Conservation (phyloP, 768 basidiomycete species). For the Pleurotus platypus region DNA sequence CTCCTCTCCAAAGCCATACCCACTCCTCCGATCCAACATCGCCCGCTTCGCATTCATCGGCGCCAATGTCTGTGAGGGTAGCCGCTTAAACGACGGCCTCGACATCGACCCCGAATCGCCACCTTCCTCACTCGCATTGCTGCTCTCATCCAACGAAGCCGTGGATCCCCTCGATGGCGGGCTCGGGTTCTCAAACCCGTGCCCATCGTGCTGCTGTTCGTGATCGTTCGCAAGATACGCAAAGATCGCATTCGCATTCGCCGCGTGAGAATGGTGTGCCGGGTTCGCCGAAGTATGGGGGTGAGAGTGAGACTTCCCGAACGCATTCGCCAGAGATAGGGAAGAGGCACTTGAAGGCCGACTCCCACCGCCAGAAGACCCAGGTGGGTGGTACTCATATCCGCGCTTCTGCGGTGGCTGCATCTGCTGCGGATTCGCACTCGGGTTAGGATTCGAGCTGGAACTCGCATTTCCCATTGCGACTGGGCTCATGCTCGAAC, state of each 20-base stretch:
- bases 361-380: background rate
- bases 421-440: no score
- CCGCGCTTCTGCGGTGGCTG: background rate
- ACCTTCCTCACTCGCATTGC: conserved; percentile 7
- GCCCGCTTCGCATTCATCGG: conserved; percentile 54
- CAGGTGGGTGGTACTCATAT: background rate
- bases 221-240: background rate
- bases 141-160: conserved; percentile 30
- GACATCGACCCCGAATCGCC: conserved; percentile 13
- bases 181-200: conserved; percentile 8
- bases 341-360: conserved; percentile 13
- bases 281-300: background rate
- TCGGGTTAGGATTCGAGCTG: no score
- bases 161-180: conserved; percentile 25
- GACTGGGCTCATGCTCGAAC: background rate
- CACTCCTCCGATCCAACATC: conserved; percentile 25
- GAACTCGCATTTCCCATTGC: background rate
- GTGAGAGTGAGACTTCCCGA: conserved; percentile 20
- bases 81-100: conserved; percentile 68
- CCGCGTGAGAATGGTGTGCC: background rate
- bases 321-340: conserved; percentile 37
- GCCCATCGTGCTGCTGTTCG: background rate
- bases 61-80: conserved; percentile 71
- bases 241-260: conserved; percentile 5
- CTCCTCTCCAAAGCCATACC: no score